A percentile compares a stretch with the other conserved stretches of the same genome.
phyloP scores from a whole-genome alignment of 148 eudicot species.

The Tetragonia tetragonoides region DNA sequence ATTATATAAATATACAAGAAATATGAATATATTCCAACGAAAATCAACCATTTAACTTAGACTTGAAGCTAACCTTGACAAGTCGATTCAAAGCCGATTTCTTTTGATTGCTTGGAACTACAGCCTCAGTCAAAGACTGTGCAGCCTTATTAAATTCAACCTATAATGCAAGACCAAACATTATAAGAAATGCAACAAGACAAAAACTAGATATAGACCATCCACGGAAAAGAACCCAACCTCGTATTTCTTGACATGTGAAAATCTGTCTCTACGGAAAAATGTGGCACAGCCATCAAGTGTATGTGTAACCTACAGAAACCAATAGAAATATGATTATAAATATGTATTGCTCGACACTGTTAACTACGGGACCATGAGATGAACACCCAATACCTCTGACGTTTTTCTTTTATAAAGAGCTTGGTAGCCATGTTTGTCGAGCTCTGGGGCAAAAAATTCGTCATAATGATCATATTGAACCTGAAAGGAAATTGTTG shows the following conservation, averaged over 20 bases:
- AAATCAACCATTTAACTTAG: not conserved
- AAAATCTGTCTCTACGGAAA: slow-evolving; percentile 95
- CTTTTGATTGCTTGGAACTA: slow-evolving; percentile 80
- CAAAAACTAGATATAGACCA: not conserved
- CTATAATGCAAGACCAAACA: slow-evolving; percentile 35
- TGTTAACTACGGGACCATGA: not conserved
- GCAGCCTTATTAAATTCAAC: slow-evolving; percentile 99
- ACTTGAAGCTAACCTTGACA: slow-evolving; percentile 60
- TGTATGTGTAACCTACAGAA: slow-evolving; percentile 58
- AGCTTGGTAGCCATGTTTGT: slow-evolving; percentile 97
- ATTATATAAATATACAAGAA: not conserved
- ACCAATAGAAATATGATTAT: slow-evolving; percentile 5
- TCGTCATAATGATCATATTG: slow-evolving; percentile 95
- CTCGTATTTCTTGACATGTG: slow-evolving; percentile 99
- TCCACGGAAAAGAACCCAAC: slow-evolving; percentile 28
- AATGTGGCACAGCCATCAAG: slow-evolving; percentile 98
- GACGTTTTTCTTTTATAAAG: slow-evolving; percentile 83
- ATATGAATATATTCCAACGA: not conserved
- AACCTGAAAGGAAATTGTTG: slow-evolving; percentile 57
- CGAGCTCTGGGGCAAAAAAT: slow-evolving; percentile 92
- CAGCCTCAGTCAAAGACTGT: slow-evolving; percentile 92
- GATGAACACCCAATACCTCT: slow-evolving; percentile 54
- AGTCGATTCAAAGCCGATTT: slow-evolving; percentile 79
- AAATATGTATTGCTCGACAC: not conserved
- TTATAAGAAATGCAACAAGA: slow-evolving; percentile 7